A percentile compares a stretch with the other conserved stretches of the same genome.
phyloP scores from a whole-genome alignment of 164 flowering plant genomes.

The Sedum album region DNA sequence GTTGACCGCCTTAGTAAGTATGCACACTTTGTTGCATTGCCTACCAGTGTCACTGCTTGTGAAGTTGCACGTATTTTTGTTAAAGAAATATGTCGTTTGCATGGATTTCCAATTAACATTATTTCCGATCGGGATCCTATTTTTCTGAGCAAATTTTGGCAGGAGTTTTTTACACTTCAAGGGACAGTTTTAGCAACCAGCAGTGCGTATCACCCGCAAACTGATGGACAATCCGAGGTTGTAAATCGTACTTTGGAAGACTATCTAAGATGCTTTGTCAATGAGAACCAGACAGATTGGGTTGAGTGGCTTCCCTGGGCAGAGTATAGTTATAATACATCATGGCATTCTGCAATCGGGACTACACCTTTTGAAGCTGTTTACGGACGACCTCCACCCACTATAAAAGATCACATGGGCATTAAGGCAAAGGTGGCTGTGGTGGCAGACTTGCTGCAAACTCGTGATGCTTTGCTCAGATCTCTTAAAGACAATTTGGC shows the following conservation, averaged over 20 bases:
- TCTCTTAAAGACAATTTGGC: neutral
- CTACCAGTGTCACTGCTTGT: neutral
- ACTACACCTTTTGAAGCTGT: neutral
- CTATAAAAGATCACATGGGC: too few relatives aligned
- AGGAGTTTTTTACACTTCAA: neutral
- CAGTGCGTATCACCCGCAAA: too few relatives aligned
- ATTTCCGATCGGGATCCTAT: neutral
- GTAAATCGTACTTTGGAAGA: too few relatives aligned
- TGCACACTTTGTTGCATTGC: neutral
- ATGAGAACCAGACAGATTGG: too few relatives aligned
- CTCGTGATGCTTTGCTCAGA: neutral
- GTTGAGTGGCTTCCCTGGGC: too few relatives aligned
- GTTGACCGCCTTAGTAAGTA: conserved; percentile 8
- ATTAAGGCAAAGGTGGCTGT: neutral
- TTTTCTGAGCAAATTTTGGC: neutral
- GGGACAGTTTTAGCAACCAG: too few relatives aligned
- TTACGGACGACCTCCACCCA: too few relatives aligned
- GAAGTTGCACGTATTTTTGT: neutral
- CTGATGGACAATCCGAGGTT: too few relatives aligned
- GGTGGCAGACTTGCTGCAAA: neutral
- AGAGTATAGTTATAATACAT: neutral
- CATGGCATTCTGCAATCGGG: neutral
- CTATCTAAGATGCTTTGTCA: too few relatives aligned
- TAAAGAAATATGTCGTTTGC: neutral
- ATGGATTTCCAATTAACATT: neutral